Conservation (phyloP, 2,329 filamentous ascomycete species). For the Penicillium concentricum region DNA sequence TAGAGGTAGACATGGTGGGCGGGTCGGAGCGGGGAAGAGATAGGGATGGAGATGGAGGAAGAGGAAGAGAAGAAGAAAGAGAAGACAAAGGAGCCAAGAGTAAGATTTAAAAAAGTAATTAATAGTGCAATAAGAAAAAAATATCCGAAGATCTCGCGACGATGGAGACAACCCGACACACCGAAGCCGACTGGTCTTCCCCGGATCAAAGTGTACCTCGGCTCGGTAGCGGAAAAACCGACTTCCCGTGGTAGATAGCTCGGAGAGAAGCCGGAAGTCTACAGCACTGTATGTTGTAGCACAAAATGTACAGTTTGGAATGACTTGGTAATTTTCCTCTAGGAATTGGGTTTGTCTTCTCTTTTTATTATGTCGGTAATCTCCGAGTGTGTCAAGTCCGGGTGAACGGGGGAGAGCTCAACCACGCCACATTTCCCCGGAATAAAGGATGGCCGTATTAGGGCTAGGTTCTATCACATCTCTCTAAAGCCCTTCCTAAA, state of each 20-base stretch:
- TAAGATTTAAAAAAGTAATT: slow-evolving; percentile 2
- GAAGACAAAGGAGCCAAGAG: background rate
- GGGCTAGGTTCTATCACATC: background rate
- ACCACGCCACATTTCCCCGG: slow-evolving; percentile 20
- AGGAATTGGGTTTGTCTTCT: background rate
- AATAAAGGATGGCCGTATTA: slow-evolving; percentile 14
- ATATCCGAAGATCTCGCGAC: slow-evolving; percentile 4
- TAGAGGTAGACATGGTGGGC: slow-evolving; percentile 32
- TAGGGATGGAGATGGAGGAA: slow-evolving; percentile 4
- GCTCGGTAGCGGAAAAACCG: slow-evolving; percentile 25
- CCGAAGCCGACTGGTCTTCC: slow-evolving; percentile 24
- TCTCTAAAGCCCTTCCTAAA: background rate
- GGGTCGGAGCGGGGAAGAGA: background rate
- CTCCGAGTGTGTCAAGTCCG: slow-evolving; percentile 12
- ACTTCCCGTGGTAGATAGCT: background rate
- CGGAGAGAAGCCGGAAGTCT: no score
- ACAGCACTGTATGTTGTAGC: no score
- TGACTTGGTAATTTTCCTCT: no score
- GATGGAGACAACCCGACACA: slow-evolving; percentile 9
- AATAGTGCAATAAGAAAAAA: background rate
- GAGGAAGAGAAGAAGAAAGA: background rate
- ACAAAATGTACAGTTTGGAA: background rate
- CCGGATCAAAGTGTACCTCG: slow-evolving; percentile 21
- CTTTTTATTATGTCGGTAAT: slow-evolving; percentile 7
- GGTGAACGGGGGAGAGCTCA: slow-evolving; percentile 23